A percentile compares a stretch with the other conserved stretches of the same genome.
These are phyloP conservation scores for Phytophthora capsici DNA, from an alignment of 352 stramenopile genomes.

Conservation along the genomic window DNA sequence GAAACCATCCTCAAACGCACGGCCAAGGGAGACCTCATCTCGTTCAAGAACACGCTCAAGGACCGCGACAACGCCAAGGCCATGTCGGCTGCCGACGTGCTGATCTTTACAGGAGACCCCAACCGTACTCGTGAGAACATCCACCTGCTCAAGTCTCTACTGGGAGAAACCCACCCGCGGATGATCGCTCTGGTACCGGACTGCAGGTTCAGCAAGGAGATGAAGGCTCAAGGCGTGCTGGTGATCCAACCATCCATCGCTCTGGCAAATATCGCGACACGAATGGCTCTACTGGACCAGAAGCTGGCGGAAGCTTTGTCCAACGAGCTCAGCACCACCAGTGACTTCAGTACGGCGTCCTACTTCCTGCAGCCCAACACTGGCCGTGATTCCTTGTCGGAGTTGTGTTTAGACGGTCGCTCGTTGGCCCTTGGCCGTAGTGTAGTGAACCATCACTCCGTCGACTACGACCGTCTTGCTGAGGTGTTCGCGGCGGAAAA, in stretches of 20 bases:
- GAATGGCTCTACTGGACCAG: conserved; percentile 66
- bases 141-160: conserved; percentile 47
- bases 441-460: conserved; percentile 75
- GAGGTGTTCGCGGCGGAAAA: conserved; percentile 44
- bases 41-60: conserved; percentile 71
- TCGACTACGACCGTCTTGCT: conserved; percentile 56
- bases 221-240: conserved; percentile 62
- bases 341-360: conserved; percentile 51
- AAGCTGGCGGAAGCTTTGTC: conserved; percentile 44
- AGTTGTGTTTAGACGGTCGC: conserved; percentile 48
- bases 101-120: conserved; percentile 67
- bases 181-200: conserved; percentile 65
- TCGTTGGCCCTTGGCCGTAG: conserved; percentile 51
- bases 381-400: conserved; percentile 45
- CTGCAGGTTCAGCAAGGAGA: conserved; percentile 48
- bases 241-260: conserved; percentile 73
- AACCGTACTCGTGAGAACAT: conserved; percentile 58
- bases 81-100: conserved; percentile 55
- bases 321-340: conserved; percentile 55
- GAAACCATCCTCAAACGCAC: conserved; percentile 53
- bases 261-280: conserved; percentile 66
- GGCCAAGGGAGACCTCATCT: conserved; percentile 65
- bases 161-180: conserved; percentile 47
- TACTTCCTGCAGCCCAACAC: conserved; percentile 60
- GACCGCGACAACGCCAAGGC: conserved; percentile 41